phyloP scores from a whole-genome alignment of 192 early-diverging fungal species.

The Coemansia sp. region DNA sequence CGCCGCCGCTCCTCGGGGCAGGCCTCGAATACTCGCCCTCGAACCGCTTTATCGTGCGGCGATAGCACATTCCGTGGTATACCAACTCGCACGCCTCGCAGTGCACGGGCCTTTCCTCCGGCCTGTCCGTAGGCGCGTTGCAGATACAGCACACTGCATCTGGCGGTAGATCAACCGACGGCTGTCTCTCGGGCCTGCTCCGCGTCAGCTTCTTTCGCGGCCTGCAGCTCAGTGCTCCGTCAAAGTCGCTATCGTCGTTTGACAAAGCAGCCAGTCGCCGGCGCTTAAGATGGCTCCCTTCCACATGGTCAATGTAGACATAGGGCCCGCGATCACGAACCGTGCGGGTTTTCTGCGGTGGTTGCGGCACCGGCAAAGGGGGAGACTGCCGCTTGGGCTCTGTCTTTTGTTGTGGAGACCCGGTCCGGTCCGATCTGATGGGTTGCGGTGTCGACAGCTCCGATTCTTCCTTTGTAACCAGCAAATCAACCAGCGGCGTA shows the following conservation, averaged over 20 bases:
- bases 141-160: too few species aligned
- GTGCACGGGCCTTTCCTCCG: neutral
- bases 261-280: neutral
- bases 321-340: neutral
- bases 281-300: neutral
- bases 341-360: neutral
- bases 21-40: neutral
- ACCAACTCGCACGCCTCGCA: slow-evolving; percentile 7
- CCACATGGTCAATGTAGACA: slow-evolving; percentile 14
- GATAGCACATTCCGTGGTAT: slow-evolving; percentile 15
- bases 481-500: too few species aligned
- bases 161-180: too few species aligned
- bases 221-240: too few species aligned
- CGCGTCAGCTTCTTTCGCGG: too few species aligned
- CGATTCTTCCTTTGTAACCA: too few species aligned
- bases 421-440: too few species aligned
- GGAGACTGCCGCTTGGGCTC: too few species aligned
- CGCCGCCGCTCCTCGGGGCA: neutral
- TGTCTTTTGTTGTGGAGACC: too few species aligned
- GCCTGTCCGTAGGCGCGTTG: too few species aligned
- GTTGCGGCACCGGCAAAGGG: neutral
- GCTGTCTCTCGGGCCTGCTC: too few species aligned
- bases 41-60: neutral
- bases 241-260: neutral
- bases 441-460: too few species aligned